Base-by-base conservation (phyloP, 2,329 filamentous ascomycete genomes). In the Verticillium klebahnii region DNA sequence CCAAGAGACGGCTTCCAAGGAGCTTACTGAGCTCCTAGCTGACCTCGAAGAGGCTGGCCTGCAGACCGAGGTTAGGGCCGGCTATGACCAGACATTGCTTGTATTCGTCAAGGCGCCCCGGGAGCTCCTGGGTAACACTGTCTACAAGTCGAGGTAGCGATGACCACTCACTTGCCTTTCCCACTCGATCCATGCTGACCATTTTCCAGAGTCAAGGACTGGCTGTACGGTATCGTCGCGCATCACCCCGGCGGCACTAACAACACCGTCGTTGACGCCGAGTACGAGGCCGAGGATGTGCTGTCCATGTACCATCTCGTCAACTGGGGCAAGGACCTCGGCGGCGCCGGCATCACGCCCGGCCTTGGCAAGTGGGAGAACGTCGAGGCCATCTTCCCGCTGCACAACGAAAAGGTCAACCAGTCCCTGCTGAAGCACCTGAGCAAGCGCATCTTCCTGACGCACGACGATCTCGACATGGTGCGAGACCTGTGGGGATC, bases 271-370 rank as follows among this genome's bases (percentile, higher is more conserved):
- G 59, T 80, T 82, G 68, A 85, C 76, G 75, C 70, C 12, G 68
- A 67, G 4, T 79, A 71, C 45, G 87, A 91, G 68, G 84, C 89
- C 19, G 90, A 93, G 71, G 82, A 90, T 54, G 78, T 91, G 8
- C 83, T 90, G 11, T 89, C 89, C 57, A 83, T 92, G 55, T 88
- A 90, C 70, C 86, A 90, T 63, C 83, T 91, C 56, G 81, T 90
- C 36, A 82, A 80, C 23, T 86, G 82, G 79, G 75, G 81, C 19
- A 82, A 81, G 65, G 76, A 81, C 25, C 75, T 85, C 8, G 87
- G 87, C 34, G 87, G 87, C 45, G 87, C 87, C 23, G 85, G 83
- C 2, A 83, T 89, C 62, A 87, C 84, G 0, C 85, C 86, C 0
- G 79, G 76, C 1, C 71, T 78, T 31, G 85, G 84, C 0, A 78